Evolutionary conservation across 352 stramenopile genomes (phyloP).

Genomic region (Pythium rhizo-oryzae): DNA sequence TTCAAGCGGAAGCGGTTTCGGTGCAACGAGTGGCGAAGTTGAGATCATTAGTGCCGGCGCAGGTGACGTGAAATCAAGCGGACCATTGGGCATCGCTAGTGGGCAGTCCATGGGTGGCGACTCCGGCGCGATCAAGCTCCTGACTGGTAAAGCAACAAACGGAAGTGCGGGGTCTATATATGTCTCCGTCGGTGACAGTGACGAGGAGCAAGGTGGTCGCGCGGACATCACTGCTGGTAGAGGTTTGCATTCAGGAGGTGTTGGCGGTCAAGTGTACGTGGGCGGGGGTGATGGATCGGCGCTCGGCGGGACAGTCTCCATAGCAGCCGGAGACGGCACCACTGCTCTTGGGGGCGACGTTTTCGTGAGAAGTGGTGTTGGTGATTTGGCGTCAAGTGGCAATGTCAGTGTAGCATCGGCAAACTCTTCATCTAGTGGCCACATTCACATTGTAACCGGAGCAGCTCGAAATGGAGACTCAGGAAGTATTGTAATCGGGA

Average conservation of each 20-base stretch:
- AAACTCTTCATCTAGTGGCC: conserved; percentile 5
- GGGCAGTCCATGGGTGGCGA: conserved; percentile 4
- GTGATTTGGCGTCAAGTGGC: conserved; percentile 6
- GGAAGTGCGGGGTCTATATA: conserved; percentile 16
- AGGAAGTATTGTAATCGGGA: conserved; percentile 11
- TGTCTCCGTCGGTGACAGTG: conserved; percentile 11
- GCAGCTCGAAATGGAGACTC: conserved; percentile 1
- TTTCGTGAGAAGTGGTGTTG: not conserved
- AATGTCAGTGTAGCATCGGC: conserved; percentile 8
- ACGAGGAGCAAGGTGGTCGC: conserved; percentile 10
- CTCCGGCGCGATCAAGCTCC: conserved; percentile 6
- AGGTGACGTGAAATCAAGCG: conserved; percentile 18
- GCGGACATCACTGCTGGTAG: conserved; percentile 1
- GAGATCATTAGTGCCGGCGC: not conserved
- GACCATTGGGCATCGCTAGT: conserved; percentile 10
- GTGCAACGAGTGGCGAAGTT: conserved; percentile 10
- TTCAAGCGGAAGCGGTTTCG: conserved; percentile 12
- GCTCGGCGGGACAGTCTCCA: not conserved
- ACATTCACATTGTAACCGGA: conserved; percentile 4
- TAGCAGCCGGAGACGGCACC: conserved; percentile 10
- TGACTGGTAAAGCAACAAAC: conserved; percentile 1
- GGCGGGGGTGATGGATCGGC: not conserved
- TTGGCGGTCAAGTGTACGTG: conserved; percentile 5
- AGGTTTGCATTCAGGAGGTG: conserved; percentile 2
- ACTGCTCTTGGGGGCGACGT: conserved; percentile 5